Evolutionary conservation across 2,329 filamentous ascomycete genomes (phyloP).

Genomic region (Plenodomus lindquistii): DNA sequence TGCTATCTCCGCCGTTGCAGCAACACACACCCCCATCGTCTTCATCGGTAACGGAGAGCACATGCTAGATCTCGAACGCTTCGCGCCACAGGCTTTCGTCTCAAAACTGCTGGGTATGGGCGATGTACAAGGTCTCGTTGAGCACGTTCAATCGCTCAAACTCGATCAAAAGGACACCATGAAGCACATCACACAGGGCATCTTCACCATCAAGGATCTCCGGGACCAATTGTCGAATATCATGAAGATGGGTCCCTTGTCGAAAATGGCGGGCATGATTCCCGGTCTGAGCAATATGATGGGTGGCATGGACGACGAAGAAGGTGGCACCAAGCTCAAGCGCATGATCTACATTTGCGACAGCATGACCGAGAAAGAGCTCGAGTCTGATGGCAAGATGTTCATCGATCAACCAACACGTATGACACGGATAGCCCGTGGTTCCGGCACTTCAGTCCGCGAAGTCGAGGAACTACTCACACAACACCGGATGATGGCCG

Average conservation of each 20-base stretch:
- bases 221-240: conserved; percentile 96
- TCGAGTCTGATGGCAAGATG: conserved; percentile 93
- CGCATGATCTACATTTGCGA: conserved; percentile 99
- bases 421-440: conserved; percentile 88
- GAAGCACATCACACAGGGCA: conserved; percentile 96
- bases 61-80: conserved; percentile 91
- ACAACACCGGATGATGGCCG: conserved; percentile 97
- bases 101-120: conserved; percentile 96
- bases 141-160: conserved; percentile 94
- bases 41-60: conserved; percentile 98
- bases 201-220: conserved; percentile 93
- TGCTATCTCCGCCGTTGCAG: conserved; percentile 95
- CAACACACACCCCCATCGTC: conserved; percentile 94
- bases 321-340: conserved; percentile 89
- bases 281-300: conserved; percentile 93
- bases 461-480: conserved; percentile 98
- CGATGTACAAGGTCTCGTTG: conserved; percentile 90
- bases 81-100: conserved; percentile 90
- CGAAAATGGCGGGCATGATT: conserved; percentile 99
- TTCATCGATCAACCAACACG: conserved; percentile 90
- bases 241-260: conserved; percentile 99
- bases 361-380: conserved; percentile 94
- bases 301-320: conserved; percentile 95
- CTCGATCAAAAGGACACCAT: conserved; percentile 98
- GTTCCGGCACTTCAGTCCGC: conserved; percentile 84